Evolutionary conservation across 163 green algal genomes (phyloP).

Genomic region (Volvox carteri): DNA sequence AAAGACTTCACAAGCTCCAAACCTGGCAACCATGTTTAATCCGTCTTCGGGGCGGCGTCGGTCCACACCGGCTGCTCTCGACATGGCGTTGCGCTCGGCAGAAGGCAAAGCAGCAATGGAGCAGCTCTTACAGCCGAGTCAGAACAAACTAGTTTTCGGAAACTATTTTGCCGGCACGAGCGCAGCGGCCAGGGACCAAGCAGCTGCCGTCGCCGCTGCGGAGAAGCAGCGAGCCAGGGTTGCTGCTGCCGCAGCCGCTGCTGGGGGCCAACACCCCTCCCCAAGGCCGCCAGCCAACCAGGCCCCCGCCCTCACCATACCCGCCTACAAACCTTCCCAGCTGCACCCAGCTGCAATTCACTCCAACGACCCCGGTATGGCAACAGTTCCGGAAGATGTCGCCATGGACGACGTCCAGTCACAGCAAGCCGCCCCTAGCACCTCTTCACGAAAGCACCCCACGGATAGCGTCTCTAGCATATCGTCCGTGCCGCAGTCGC

Average conservation of each 20-base stretch:
- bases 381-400: slow-evolving; percentile 42
- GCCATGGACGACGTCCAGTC: slow-evolving; percentile 37
- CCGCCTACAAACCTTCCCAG: background rate
- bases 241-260: too few species aligned
- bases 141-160: slow-evolving; percentile 68
- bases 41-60: slow-evolving; percentile 57
- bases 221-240: slow-evolving; percentile 44
- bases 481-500: background rate
- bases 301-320: background rate
- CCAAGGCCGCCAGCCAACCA: background rate
- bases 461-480: slow-evolving; percentile 41
- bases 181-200: slow-evolving; percentile 44
- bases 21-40: slow-evolving; percentile 31
- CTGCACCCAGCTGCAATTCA: background rate
- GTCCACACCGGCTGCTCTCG: slow-evolving; percentile 63
- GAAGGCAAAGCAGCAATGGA: slow-evolving; percentile 64
- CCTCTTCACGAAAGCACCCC: slow-evolving; percentile 8
- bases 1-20: background rate
- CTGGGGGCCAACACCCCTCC: background rate
- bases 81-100: slow-evolving; percentile 61
- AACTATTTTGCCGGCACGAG: slow-evolving; percentile 67
- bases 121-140: slow-evolving; percentile 59
- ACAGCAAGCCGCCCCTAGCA: background rate
- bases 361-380: slow-evolving; percentile 11
- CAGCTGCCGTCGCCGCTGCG: slow-evolving; percentile 22